Percentiles rank a stretch among this genome's conserved stretches.
phyloP scores from a whole-genome alignment of 768 basidiomycete species.

The Clitopilus passeckerianus region DNA sequence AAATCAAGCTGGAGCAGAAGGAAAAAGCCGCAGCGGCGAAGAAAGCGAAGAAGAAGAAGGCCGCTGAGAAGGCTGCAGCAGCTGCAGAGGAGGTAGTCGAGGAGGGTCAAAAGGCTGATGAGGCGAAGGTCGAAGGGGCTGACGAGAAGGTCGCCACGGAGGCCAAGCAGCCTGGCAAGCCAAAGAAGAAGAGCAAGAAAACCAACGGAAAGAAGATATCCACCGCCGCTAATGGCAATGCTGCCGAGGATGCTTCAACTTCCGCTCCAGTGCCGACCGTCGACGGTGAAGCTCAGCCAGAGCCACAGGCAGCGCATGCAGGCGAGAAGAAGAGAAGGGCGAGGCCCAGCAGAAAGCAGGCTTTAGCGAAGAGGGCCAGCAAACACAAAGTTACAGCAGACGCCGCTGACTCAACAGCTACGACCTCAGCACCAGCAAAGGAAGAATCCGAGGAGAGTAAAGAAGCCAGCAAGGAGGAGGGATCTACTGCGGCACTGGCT shows the following conservation, averaged over 20 bases:
- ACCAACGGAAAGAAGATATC: background rate
- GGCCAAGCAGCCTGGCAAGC: background rate
- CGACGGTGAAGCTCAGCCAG: background rate
- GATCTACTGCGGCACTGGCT: too few relatives aligned
- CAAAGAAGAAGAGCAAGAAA: background rate
- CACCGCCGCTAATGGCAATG: background rate
- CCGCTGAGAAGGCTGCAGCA: background rate
- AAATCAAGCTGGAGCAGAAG: constrained; percentile 4
- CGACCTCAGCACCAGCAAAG: too few relatives aligned
- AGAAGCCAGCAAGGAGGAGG: too few relatives aligned
- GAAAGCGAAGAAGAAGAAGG: constrained; percentile 7
- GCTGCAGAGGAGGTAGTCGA: background rate
- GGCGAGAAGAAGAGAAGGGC: background rate
- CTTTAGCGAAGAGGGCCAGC: background rate
- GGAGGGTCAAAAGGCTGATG: background rate
- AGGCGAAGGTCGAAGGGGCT: background rate
- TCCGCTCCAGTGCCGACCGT: background rate
- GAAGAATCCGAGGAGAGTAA: too few relatives aligned
- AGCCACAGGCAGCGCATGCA: background rate
- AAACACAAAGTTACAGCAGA: background rate
- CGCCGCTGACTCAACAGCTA: background rate
- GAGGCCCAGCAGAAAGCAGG: background rate
- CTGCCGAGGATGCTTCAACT: background rate
- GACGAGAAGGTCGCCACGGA: background rate
- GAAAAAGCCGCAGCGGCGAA: constrained; percentile 9